Evolutionary conservation across 202 grass and related monocot species (phyloP), one percentile per base, ranked within the genome.

Genomic region (Setaria italica): DNA sequence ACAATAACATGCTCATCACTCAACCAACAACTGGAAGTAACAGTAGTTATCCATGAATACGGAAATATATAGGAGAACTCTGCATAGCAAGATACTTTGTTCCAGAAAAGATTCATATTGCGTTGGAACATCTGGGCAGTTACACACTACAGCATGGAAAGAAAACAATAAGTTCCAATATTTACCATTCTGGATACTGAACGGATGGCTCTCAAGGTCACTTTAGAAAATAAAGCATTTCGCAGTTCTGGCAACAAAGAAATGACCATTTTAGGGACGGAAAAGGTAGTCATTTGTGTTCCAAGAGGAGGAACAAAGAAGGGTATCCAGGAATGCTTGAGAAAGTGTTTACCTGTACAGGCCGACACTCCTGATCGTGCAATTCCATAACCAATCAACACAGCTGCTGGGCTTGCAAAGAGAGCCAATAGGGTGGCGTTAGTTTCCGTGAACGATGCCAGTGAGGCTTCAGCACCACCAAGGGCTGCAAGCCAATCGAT

Each of bases 381-480:
- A 85, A 99, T 96, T 70, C 97, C 97, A 85, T 99, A 99, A 56
- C 97, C 97, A 84, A 99, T 94, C 51, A 99, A 84, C 89, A 99
- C 97, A 88, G 97, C 97, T 85, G 82, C 93, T 79, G 97, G 97
- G 80, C 97, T 99, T 67, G 90, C 93, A 90, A 99, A 99, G 50
- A 99, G 84, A 89, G 97, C 97, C 90, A 99, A 88, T 74, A 99
- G 21, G 80, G 90, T 96, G 25, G 96, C 87, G 92, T 99, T 99
- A 90, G 86, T 87, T 76, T 94, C 88, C 32, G 85, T 94, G 86
- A 99, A 99, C 42, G 96, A 95, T 87, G 96, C 86, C 70, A 99
- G 46, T 73, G 93, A 92, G 70, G 77, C 74, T 81, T 92, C 88
- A 84, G 90, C 85, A 1, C 96, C 93, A 56, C 88, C 86, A 79